Percentiles rank a stretch among this genome's conserved stretches.
Evolutionary conservation across 2,329 filamentous ascomycete species (phyloP).

Genomic region (Colletotrichum zoysiae): DNA sequence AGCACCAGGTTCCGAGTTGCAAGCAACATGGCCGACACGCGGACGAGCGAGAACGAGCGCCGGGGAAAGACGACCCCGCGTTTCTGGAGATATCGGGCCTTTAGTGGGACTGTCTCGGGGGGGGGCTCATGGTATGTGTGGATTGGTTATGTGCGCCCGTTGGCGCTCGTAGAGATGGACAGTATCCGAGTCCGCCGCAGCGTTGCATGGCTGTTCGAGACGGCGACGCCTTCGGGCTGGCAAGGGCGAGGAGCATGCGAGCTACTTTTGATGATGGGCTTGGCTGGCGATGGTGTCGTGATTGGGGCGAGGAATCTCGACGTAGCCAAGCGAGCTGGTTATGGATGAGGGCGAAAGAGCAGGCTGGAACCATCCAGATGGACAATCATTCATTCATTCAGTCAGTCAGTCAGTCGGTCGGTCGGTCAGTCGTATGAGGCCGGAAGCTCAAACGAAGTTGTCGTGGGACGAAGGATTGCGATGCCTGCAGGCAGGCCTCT

Average conservation of each 20-base stretch:
- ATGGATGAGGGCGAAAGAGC: not conserved
- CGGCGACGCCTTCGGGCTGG: not conserved
- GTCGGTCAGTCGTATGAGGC: too few relatives aligned
- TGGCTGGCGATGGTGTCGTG: too few relatives aligned
- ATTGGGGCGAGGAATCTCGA: not conserved
- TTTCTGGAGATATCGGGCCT: constrained; percentile 29
- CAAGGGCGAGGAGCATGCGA: not conserved
- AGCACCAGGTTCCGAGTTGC: not conserved
- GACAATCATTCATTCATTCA: not conserved
- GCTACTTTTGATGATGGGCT: not conserved
- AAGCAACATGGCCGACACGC: not conserved
- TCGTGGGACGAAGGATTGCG: not conserved
- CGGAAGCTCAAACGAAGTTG: constrained; percentile 11
- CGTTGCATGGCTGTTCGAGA: not conserved
- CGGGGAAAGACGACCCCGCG: constrained; percentile 10
- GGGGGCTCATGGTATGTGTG: not conserved
- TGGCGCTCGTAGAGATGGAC: not conserved
- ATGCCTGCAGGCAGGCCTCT: not conserved
- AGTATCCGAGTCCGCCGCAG: not conserved
- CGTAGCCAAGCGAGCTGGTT: not conserved
- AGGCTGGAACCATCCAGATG: not conserved
- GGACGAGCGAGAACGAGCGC: not conserved
- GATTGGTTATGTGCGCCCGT: not conserved
- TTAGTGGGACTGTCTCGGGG: constrained; percentile 18
- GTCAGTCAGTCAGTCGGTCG: too few relatives aligned